phyloP scores from a whole-genome alignment of 345 rosid genomes.

The Syzygium aromaticum region DNA sequence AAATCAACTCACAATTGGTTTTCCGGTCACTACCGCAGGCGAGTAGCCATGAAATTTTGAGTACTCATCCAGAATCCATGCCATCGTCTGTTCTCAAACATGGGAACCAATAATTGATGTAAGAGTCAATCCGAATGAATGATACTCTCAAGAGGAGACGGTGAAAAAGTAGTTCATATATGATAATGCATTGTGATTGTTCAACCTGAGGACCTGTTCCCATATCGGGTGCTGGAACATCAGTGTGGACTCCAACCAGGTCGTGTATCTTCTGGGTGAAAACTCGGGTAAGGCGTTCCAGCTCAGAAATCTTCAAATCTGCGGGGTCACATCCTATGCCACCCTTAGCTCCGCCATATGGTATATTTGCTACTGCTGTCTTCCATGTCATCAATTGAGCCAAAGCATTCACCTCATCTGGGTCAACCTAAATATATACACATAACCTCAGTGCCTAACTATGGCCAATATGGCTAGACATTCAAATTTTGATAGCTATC shows the following conservation, averaged over 20 bases:
- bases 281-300: slow-evolving; percentile 83
- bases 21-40: slow-evolving; percentile 93
- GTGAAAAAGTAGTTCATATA: background rate
- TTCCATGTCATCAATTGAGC: slow-evolving; percentile 99
- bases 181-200: background rate
- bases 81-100: slow-evolving; percentile 67
- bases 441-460: slow-evolving; percentile 1
- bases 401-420: slow-evolving; percentile 92
- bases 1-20: slow-evolving; percentile 56
- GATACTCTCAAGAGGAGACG: background rate
- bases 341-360: slow-evolving; percentile 97
- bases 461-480: background rate
- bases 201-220: slow-evolving; percentile 92
- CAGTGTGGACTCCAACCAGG: slow-evolving; percentile 77
- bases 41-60: slow-evolving; percentile 93
- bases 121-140: background rate
- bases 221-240: slow-evolving; percentile 99
- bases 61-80: slow-evolving; percentile 98
- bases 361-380: slow-evolving; percentile 93
- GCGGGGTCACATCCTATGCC: slow-evolving; percentile 89
- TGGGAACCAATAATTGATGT: background rate
- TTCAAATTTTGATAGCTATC: background rate
- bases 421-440: slow-evolving; percentile 57
- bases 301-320: slow-evolving; percentile 57
- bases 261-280: slow-evolving; percentile 97